phyloP scores from a whole-genome alignment of 1,284 basidiomycete genomes.

The Caloboletus inedulis region DNA sequence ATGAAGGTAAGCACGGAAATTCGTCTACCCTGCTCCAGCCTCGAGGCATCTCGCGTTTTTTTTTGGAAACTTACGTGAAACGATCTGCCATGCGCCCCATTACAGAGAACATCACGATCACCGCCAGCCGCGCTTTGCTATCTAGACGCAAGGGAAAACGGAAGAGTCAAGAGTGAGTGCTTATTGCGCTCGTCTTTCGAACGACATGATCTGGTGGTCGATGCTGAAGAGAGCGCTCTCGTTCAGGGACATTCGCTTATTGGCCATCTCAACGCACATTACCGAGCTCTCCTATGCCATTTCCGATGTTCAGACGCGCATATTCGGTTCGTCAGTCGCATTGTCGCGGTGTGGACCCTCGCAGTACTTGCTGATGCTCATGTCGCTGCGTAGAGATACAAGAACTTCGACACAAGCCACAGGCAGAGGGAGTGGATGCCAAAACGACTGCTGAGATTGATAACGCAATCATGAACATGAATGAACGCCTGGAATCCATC shows the following conservation, averaged over 20 bases:
- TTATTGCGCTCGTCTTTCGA: conserved; percentile 11
- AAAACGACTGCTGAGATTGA: conserved; percentile 70
- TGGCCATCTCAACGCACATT: conserved; percentile 78
- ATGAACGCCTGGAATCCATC: conserved; percentile 76
- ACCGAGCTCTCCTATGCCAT: conserved; percentile 79
- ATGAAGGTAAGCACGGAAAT: conserved; percentile 50
- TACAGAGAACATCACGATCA: conserved; percentile 69
- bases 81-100: conserved; percentile 30
- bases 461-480: conserved; percentile 72
- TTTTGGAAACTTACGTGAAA: conserved; percentile 34
- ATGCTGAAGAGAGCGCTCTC: conserved; percentile 28
- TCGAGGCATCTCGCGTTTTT: conserved; percentile 25
- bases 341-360: conserved; percentile 1
- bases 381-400: conserved; percentile 61
- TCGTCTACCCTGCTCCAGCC: conserved; percentile 11
- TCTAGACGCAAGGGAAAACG: conserved; percentile 47
- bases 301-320: conserved; percentile 82
- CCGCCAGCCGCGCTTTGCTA: conserved; percentile 43
- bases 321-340: conserved; percentile 62
- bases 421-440: conserved; percentile 50
- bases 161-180: conserved; percentile 56
- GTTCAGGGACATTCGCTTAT: conserved; percentile 62
- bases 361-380: conserved; percentile 13
- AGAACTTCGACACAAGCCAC: conserved; percentile 77
- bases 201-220: conserved; percentile 29